Evolutionary conservation across 305 asterid species (phyloP), one percentile per base, ranked within the genome.

Genomic region (Fraxinus velutina): DNA sequence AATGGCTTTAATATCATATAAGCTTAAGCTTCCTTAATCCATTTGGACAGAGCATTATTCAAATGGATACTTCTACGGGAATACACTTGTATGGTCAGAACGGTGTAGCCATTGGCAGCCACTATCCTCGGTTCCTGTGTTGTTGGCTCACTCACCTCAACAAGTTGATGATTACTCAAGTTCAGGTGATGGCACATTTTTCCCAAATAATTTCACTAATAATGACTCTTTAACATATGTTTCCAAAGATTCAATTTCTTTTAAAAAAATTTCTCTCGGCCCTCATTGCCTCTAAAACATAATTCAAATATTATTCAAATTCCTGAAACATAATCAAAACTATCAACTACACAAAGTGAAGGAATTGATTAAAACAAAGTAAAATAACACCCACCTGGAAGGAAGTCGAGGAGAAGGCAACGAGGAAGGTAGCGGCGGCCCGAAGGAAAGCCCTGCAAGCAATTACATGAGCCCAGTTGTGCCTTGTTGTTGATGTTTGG

Each of bases 91-190:
- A 64, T 95, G 99, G 99, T 86, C 90, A 9, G 92, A 92, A 86
- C 97, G 97, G 73, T 90, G 92, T 73, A 85, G 60, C 42, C 93
- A 93, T n/a, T 93, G 99, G 99, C 92, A 90, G 86, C 97, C 93
- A 0, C 83, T 93, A 4, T 88, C 90, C 9, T 83, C 89, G 2
- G 82, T 93, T 81, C 91, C 91, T 73, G 44, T 9, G 10, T 37
- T 37, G 10, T 37, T 37, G 71, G 62, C 87, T 44, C 87, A 78
- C 83, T 82, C 80, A 37, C 84, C 87, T 66, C 83, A 81, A 50
- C 86, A 88, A 77, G 87, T 77, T 86, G 84, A 66, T 68, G 79
- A 33, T 42, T 33, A n/a, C 81, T 87, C 81, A 17, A 79, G 73
- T 87, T 86, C 90, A 88, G 91, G 95, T 91, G 72, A 66, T 79